phyloP scores from a whole-genome alignment of 2,329 filamentous ascomycete species.

The Orbilia brochopaga region DNA sequence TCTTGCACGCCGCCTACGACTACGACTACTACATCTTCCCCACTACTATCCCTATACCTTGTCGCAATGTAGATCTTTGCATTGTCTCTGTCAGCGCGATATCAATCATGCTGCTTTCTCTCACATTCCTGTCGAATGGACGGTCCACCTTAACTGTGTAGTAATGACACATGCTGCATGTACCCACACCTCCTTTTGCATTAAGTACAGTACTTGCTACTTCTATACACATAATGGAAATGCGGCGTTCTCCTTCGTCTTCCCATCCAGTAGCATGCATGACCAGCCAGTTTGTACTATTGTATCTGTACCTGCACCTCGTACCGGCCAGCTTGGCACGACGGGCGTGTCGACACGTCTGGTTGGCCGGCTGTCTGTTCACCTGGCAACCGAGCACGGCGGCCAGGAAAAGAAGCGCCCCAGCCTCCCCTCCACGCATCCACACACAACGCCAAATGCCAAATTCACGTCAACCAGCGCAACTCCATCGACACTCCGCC shows the following conservation, averaged over 20 bases:
- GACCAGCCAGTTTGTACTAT: background rate
- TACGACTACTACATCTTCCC: background rate
- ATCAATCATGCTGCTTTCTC: slow-evolving; percentile 9
- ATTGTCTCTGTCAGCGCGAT: slow-evolving; percentile 16
- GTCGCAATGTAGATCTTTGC: slow-evolving; percentile 32
- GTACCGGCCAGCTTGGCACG: background rate
- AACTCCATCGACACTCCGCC: background rate
- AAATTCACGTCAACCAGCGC: slow-evolving; percentile 21
- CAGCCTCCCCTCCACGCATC: slow-evolving; percentile 32
- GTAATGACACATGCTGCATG: slow-evolving; percentile 51
- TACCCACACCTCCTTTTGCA: too few relatives aligned
- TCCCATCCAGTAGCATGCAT: background rate
- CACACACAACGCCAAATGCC: slow-evolving; percentile 38
- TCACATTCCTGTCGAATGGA: slow-evolving; percentile 32
- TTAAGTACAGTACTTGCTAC: slow-evolving; percentile 12
- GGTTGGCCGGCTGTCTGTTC: slow-evolving; percentile 28
- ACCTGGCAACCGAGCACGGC: slow-evolving; percentile 43
- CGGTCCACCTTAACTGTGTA: slow-evolving; percentile 44
- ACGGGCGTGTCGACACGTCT: background rate
- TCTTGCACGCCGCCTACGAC: slow-evolving; percentile 32
- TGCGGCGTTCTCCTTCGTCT: slow-evolving; percentile 43
- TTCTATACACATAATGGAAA: slow-evolving; percentile 48
- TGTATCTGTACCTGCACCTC: too few relatives aligned
- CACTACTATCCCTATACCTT: background rate
- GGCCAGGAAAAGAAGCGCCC: too few relatives aligned